Evolutionary conservation across 1,284 basidiomycete genomes (phyloP).

Genomic region (Ceratobasidium papillatum): DNA sequence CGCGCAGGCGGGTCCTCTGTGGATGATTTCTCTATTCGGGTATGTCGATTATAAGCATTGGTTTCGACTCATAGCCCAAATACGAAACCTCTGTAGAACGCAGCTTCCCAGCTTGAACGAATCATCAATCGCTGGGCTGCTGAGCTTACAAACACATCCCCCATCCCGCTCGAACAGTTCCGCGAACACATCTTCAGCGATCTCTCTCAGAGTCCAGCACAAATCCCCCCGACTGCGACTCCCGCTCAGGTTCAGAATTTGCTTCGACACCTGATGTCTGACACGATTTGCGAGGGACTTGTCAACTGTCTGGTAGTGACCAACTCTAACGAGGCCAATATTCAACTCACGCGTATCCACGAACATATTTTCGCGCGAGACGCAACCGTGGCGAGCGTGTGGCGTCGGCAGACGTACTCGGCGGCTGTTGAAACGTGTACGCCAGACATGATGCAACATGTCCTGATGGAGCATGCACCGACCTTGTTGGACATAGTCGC

Average conservation of each 20-base stretch:
- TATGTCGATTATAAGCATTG: slow-evolving; percentile 49
- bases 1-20: slow-evolving; percentile 65
- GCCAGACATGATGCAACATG: slow-evolving; percentile 67
- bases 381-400: slow-evolving; percentile 80
- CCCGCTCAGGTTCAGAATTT: slow-evolving; percentile 77
- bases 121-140: slow-evolving; percentile 84
- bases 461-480: slow-evolving; percentile 73
- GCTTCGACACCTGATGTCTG: slow-evolving; percentile 77
- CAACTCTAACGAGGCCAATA: slow-evolving; percentile 79
- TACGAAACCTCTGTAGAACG: slow-evolving; percentile 59
- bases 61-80: neutral
- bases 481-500: slow-evolving; percentile 58
- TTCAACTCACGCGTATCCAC: slow-evolving; percentile 81
- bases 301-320: slow-evolving; percentile 80
- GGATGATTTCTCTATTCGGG: slow-evolving; percentile 86
- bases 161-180: slow-evolving; percentile 62
- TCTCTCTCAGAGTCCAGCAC: slow-evolving; percentile 60
- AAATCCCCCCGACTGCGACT: slow-evolving; percentile 51
- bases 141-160: slow-evolving; percentile 68
- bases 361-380: slow-evolving; percentile 84
- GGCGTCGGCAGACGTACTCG: slow-evolving; percentile 84
- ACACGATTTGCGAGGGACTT: slow-evolving; percentile 78
- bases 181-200: slow-evolving; percentile 69
- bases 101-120: slow-evolving; percentile 78
- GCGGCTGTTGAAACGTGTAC: slow-evolving; percentile 79